Evolutionary conservation across 352 stramenopile species (phyloP).

Genomic region (Globisporangium rhizosaccharum): DNA sequence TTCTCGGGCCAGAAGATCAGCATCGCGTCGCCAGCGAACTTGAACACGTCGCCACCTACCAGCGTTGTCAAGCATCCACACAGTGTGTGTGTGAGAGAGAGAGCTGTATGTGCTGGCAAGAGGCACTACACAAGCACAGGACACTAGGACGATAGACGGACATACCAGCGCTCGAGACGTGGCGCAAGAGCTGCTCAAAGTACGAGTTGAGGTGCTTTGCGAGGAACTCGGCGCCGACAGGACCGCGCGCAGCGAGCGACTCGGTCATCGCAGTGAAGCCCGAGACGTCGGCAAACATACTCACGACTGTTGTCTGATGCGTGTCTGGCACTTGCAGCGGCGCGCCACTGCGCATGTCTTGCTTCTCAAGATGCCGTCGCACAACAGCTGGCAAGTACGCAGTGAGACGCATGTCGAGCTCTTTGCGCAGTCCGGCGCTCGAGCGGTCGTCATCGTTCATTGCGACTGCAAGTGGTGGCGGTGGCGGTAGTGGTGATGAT

Average conservation of each 20-base stretch:
- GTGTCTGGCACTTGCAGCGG: constrained; percentile 52
- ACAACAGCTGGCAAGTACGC: constrained; percentile 81
- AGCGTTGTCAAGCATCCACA: constrained; percentile 2
- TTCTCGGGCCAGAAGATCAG: constrained; percentile 92
- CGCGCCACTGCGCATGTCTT: constrained; percentile 27
- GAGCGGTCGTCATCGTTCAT: not conserved
- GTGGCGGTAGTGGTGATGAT: not conserved
- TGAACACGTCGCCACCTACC: constrained; percentile 85
- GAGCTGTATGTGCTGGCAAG: not conserved
- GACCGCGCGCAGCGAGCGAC: constrained; percentile 79
- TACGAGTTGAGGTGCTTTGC: constrained; percentile 92
- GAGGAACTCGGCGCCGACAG: constrained; percentile 87
- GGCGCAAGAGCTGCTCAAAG: constrained; percentile 81
- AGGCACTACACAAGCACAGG: too few relatives aligned
- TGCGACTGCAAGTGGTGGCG: not conserved
- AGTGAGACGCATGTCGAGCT: constrained; percentile 78
- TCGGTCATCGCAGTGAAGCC: constrained; percentile 93
- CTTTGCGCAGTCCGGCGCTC: constrained; percentile 46
- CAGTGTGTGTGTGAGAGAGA: not conserved
- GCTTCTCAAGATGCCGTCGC: constrained; percentile 64
- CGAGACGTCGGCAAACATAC: constrained; percentile 93
- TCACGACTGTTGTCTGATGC: constrained; percentile 76
- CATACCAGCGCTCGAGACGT: constrained; percentile 65
- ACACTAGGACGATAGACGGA: not conserved
- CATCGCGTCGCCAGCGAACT: constrained; percentile 95